Base-by-base conservation (phyloP, 805 yeast species). In the Diddensiella transvaalensis region DNA sequence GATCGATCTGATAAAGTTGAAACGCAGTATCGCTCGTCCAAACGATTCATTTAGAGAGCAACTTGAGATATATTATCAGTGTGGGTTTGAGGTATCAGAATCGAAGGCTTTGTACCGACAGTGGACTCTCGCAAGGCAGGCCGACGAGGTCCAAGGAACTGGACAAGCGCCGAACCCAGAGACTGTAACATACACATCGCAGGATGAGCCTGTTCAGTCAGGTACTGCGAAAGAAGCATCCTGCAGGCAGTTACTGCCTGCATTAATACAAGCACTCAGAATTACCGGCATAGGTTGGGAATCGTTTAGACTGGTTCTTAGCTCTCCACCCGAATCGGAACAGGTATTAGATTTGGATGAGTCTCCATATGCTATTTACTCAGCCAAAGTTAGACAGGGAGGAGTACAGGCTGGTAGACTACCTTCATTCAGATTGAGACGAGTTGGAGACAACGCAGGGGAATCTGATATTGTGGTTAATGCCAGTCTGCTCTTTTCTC, bases 11-110 rank as follows among this genome's bases (percentile, higher is more conserved):
- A 82, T 91, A n/a, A 82, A 78, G 56, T 19, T 47, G 5, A 53
- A 54, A 18, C 74, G 85, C 50, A 63, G 76, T 2, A 71, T 72
- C 3, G 80, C 81, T 3, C 74, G 76, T 51, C 96, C 96, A 22
- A 91, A 88, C 65, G 77, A 72, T 3, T 80, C 84, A 17, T 93
- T 93, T 60, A 61, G 77, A 60, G 78, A 78, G 51, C 99, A 91
- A 66, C 71, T 91, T 49, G 64, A 75, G 38, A 61, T 88, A 3
- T 91, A 78, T 63, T 76, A 80, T 52, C 69, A 69, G 41, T 64
- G 69, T 41, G 68, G 66, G 3, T 69, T 56, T 53, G 63, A 58
- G 22, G 61, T 67, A 3, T 46, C 59, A 19, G 60, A 50, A 30
- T 57, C 60, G 33, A 54, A 60, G 37, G 49, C 57, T 58, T 63